Base-by-base conservation (phyloP, 495 filamentous ascomycete genomes). In the Annulohypoxylon nitens region DNA sequence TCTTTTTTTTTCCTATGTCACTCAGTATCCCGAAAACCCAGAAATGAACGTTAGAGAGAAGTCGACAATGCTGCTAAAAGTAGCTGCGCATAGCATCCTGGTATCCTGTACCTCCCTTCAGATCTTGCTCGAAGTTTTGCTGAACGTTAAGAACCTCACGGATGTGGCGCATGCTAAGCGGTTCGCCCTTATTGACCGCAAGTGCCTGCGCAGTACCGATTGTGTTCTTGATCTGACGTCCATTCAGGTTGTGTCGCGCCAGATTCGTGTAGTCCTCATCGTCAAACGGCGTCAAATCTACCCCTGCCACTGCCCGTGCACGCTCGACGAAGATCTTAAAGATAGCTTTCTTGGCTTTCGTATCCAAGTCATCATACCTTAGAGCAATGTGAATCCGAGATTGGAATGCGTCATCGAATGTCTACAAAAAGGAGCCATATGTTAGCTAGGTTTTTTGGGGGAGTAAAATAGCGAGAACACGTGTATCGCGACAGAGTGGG, bases 181-280 rank as follows among this genome's bases (percentile, higher is more conserved):
- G 85, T 43, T 89, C 86, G 43, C 84, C 83, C 78, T 94, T 92
- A 70, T 93, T 92, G 66, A 96, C 88, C 3, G 94, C 94, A 12
- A 97, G 85, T 0, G 92, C 91, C 79, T 97, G 94, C 0, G 94
- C 93, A 2, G 93, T 95, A 60, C 93, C 88, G 48, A 97, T 91
- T 4, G 90, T 92, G 79, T 97, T 97, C 84, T 97, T 97, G 86
- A 97, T 97, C 86, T 97, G 94, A 67, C 94, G 89, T n/a, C 94
- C 94, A 75, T 97, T 97, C 61, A 97, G 81, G 45, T 89, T 89
- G 75, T 91, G 88, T 48, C 90, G 84, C 0, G 92, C 87, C 53
- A 97, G 81, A 43, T 77, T 77, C 51, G 90, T 90, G 75, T 87
- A 91, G 76, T 95, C 92, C 26, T 86, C 84, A 16, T 93, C 89